Conservation (phyloP, 1,284 basidiomycete species). For the Ceratobasidium sp. region DNA sequence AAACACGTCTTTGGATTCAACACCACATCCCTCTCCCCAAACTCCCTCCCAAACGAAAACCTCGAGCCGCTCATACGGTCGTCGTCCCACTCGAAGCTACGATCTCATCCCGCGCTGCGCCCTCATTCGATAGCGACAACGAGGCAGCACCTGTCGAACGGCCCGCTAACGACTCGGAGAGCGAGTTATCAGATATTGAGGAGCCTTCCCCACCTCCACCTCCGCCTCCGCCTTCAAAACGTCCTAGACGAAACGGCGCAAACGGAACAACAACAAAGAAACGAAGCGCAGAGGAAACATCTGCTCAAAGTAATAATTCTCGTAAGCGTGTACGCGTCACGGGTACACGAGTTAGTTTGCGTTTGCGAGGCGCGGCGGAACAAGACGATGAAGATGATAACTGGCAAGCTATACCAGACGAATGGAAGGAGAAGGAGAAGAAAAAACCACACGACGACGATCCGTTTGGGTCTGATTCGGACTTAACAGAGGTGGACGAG, state of each 20-base stretch:
- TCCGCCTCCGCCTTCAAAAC: slow-evolving; percentile 25
- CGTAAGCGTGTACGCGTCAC: slow-evolving; percentile 40
- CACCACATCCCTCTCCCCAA: slow-evolving; percentile 65
- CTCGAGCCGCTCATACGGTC: slow-evolving; percentile 42
- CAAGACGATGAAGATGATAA: slow-evolving; percentile 25
- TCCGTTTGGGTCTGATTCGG: slow-evolving; percentile 44
- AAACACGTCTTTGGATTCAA: slow-evolving; percentile 89
- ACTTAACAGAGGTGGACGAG: slow-evolving; percentile 46
- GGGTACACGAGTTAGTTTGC: slow-evolving; percentile 73
- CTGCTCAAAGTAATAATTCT: slow-evolving; percentile 60
- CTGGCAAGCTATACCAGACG: slow-evolving; percentile 5
- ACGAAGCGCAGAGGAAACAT: slow-evolving; percentile 76
- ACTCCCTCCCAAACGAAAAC: slow-evolving; percentile 66
- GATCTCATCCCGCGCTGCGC: slow-evolving; percentile 6
- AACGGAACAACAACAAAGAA: slow-evolving; percentile 59
- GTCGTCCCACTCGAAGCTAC: slow-evolving; percentile 21
- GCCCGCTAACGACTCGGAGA: neutral
- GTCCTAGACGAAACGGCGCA: slow-evolving; percentile 44
- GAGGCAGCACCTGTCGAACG: neutral
- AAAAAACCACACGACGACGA: slow-evolving; percentile 29
- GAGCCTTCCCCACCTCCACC: slow-evolving; percentile 39
- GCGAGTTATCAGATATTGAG: slow-evolving; percentile 6
- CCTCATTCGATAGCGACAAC: slow-evolving; percentile 10
- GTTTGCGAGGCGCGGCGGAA: slow-evolving; percentile 62
- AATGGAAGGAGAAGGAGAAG: slow-evolving; percentile 15